Evolutionary conservation across 352 stramenopile genomes (phyloP).

Genomic region (Globisporangium okanoganense): DNA sequence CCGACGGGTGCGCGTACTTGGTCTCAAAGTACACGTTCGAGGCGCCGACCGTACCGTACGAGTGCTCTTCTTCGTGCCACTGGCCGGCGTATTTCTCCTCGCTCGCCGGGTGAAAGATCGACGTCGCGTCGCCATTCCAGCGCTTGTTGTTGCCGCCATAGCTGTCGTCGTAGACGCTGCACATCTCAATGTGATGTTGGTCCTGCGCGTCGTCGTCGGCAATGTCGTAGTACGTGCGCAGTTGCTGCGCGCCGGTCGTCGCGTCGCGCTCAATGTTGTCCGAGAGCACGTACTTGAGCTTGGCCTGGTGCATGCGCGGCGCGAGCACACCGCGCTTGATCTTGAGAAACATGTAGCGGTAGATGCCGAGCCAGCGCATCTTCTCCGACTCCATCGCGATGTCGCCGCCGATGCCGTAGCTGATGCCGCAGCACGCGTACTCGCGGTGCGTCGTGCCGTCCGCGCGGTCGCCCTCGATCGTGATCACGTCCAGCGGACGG

Average conservation of each 20-base stretch:
- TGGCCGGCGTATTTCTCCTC: constrained; percentile 54
- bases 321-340: constrained; percentile 55
- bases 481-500: constrained; percentile 64
- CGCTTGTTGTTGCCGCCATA: constrained; percentile 28
- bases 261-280: constrained; percentile 39
- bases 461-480: constrained; percentile 40
- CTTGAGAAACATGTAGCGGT: constrained; percentile 76
- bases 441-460: constrained; percentile 49
- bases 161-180: constrained; percentile 70
- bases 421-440: constrained; percentile 75
- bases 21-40: constrained; percentile 84
- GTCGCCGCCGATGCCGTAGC: constrained; percentile 68
- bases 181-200: constrained; percentile 73
- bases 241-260: constrained; percentile 41
- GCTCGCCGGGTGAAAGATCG: constrained; percentile 56
- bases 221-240: constrained; percentile 75
- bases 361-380: constrained; percentile 60
- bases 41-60: constrained; percentile 54
- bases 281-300: constrained; percentile 73
- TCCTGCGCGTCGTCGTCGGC: constrained; percentile 49
- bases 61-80: constrained; percentile 45
- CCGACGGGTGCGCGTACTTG: constrained; percentile 72
- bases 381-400: constrained; percentile 74
- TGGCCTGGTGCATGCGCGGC: constrained; percentile 48
- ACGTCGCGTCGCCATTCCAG: constrained; percentile 55